phyloP scores from a whole-genome alignment of 805 yeast genomes.

The Starmerella vitae region DNA sequence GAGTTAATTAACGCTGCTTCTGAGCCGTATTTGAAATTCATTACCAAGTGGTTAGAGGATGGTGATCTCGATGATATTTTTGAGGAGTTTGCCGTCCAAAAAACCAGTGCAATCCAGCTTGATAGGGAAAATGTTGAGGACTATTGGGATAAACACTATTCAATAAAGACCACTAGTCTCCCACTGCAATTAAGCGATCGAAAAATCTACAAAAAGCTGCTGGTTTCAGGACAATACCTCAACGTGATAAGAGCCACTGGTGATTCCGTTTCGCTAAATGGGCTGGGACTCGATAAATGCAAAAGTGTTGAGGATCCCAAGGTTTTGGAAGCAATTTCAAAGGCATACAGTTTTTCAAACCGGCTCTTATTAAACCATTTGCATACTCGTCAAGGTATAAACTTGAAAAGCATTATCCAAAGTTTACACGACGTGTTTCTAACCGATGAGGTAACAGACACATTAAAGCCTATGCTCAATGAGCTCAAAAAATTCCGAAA shows the following conservation, averaged over 20 bases:
- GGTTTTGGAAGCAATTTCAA: slow-evolving; percentile 42
- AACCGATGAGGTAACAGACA: background rate
- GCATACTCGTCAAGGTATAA: slow-evolving; percentile 31
- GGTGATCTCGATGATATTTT: slow-evolving; percentile 70
- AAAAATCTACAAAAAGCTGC: slow-evolving; percentile 46
- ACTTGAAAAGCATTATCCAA: slow-evolving; percentile 36
- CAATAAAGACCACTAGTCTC: slow-evolving; percentile 60
- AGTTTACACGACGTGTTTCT: slow-evolving; percentile 42
- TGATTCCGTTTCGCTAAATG: slow-evolving; percentile 28
- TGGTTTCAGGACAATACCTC: slow-evolving; percentile 73
- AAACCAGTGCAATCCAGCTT: slow-evolving; percentile 11
- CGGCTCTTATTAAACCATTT: slow-evolving; percentile 42
- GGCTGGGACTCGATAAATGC: slow-evolving; percentile 15
- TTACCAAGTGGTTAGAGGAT: slow-evolving; percentile 63
- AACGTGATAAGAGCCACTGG: slow-evolving; percentile 48
- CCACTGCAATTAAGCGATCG: slow-evolving; percentile 47
- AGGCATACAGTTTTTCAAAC: slow-evolving; percentile 59
- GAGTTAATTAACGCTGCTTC: slow-evolving; percentile 47
- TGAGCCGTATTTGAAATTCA: slow-evolving; percentile 46
- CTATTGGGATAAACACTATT: slow-evolving; percentile 42
- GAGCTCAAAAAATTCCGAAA: slow-evolving; percentile 38
- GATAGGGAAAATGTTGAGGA: slow-evolving; percentile 24
- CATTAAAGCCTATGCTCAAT: slow-evolving; percentile 4
- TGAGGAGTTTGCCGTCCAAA: slow-evolving; percentile 53
- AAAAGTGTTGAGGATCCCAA: slow-evolving; percentile 32